Evolutionary conservation across 345 rosid genomes (phyloP), one percentile per base, ranked within the genome.

Genomic region (Aquilaria malaccensis): DNA sequence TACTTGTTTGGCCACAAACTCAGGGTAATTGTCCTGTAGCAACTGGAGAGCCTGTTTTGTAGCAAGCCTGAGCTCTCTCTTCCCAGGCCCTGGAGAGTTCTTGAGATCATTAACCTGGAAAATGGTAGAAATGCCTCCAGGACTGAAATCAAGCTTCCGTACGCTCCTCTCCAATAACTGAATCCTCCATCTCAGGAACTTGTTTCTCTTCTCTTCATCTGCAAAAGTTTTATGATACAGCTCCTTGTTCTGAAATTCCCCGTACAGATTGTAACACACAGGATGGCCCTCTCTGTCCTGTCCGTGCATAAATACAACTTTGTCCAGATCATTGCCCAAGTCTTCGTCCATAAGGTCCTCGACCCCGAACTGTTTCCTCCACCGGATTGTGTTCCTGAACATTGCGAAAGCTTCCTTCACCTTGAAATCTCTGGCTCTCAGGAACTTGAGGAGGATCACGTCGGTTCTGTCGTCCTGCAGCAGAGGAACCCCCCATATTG

Each of bases 11-110:
- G 94, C 86, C 2, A 89, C 98, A 64, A 93, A 93, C 74, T 89
- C 98, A 6, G 97, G 98, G 64, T 89, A 93, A 69, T 93, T 93
- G 63, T 93, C 98, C 63, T 93, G 98, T 68, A 93, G 89, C 70
- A 89, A 63, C 13, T 82, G 84, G 2, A 93, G 83, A 13, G 96
- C 95, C 70, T 87, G 93, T 45, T 76, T 84, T 45, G 97, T 89
- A 0, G 97, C 96, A 29, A 77, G 63, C 67, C 98, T 76, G 60
- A 87, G 97, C 81, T 87, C 98, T 29, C 70, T 70, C 78, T 89
- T 89, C 1, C 76, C 86, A 1, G 86, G 89, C 45, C 96, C 98
- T 0, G 96, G 95, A 45, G 95, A 85, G 58, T 87, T 89, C 77
- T 87, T 89, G 52, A 93, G 85, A 56, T 93, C 98, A 56, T 83